A percentile compares a stretch with the other conserved stretches of the same genome.
Evolutionary conservation across 139 green algal genomes (phyloP).

Genomic region (Parachlorella kessleri): DNA sequence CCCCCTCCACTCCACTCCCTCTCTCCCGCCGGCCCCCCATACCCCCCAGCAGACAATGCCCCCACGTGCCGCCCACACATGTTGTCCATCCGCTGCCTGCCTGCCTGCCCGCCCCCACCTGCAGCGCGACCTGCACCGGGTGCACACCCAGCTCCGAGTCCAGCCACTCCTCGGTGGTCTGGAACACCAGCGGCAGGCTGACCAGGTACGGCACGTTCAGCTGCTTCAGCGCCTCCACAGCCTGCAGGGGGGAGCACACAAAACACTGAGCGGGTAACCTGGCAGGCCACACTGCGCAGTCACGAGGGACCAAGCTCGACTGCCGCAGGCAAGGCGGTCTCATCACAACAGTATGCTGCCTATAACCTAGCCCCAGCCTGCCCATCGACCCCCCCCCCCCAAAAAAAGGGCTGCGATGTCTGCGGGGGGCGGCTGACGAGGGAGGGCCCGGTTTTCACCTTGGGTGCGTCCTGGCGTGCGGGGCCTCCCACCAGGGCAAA

Average conservation of each 20-base stretch:
- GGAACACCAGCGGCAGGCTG: slow-evolving; percentile 97
- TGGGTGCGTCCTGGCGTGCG: slow-evolving; percentile 95
- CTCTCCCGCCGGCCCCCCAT: no score
- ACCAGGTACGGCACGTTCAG: slow-evolving; percentile 99
- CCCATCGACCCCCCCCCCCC: not conserved
- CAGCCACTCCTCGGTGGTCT: slow-evolving; percentile 99
- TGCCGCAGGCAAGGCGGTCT: no score
- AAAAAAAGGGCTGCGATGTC: no score
- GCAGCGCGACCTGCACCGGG: slow-evolving; percentile 96
- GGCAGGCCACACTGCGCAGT: no score
- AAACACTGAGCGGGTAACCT: no score
- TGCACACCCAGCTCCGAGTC: slow-evolving; percentile 96
- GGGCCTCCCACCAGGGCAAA: slow-evolving; percentile 98
- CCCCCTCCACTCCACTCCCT: slow-evolving; percentile 86
- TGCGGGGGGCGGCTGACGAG: not conserved
- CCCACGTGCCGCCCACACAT: no score
- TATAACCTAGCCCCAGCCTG: not conserved
- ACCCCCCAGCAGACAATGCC: no score
- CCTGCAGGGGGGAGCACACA: slow-evolving; percentile 33
- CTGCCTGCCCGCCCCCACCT: slow-evolving; percentile 95
- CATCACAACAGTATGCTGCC: no score
- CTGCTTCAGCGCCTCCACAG: slow-evolving; percentile 91
- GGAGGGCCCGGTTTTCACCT: slow-evolving; percentile 33
- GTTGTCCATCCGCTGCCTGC: no score
- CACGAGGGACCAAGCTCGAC: no score